Conservation (phyloP, 345 rosid genomes). For the Salix dunnii region DNA sequence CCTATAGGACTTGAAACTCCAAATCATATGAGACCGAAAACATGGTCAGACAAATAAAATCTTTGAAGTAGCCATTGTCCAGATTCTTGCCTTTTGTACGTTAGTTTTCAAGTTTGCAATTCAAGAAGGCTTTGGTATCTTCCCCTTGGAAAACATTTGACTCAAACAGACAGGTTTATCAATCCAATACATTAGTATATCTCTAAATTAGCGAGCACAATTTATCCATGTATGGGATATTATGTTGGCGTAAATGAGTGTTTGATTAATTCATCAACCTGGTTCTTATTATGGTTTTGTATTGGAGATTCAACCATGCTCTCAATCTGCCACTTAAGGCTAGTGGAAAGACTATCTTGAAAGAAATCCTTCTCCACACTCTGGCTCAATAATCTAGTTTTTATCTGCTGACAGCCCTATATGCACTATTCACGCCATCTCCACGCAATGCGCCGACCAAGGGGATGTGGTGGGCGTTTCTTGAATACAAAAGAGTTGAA, state of each 20-base stretch:
- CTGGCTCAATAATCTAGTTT: not conserved
- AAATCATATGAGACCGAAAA: not conserved
- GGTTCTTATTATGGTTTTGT: not conserved
- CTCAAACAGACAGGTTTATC: not conserved
- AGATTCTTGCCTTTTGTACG: not conserved
- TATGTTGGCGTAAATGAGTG: not conserved
- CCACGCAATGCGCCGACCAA: constrained; percentile 94
- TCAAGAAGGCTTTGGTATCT: not conserved
- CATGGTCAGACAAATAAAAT: not conserved
- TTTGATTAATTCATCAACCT: not conserved
- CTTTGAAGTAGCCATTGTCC: not conserved
- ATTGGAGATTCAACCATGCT: not conserved
- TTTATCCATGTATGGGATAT: not conserved
- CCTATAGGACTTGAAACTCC: not conserved
- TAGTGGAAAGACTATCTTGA: not conserved
- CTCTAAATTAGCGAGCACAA: not conserved
- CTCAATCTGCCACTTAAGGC: not conserved
- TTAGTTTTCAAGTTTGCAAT: constrained; percentile 1
- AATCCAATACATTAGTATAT: not conserved
- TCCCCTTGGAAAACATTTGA: not conserved
- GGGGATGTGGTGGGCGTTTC: constrained; percentile 98
- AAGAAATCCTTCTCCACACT: not conserved
- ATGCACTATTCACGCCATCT: constrained; percentile 92
- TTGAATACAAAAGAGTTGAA: constrained; percentile 50
- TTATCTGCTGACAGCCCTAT: constrained; percentile 56